These are phyloP conservation scores for Melastoma candidum DNA, from an alignment of 441 rosid genomes.

Conservation along the genomic window DNA sequence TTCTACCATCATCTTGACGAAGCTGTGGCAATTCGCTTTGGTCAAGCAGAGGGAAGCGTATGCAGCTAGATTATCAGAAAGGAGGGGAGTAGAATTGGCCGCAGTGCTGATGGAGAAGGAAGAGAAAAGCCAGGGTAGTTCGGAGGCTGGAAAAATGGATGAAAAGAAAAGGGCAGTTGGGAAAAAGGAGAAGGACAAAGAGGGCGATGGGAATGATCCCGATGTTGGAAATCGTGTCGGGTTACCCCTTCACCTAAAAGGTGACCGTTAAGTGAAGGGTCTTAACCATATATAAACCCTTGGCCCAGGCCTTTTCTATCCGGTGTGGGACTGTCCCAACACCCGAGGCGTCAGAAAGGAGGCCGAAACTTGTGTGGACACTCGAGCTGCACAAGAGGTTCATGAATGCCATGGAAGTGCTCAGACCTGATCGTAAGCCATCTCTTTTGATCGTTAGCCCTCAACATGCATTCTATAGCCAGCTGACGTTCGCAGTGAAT, in stretches of 20 bases:
- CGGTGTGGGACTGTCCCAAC: too few relatives aligned
- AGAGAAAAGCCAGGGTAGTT: constrained; percentile 2
- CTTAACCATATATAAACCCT: too few relatives aligned
- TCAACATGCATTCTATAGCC: not conserved
- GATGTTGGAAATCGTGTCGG: too few relatives aligned
- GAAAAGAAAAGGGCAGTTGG: constrained; percentile 12
- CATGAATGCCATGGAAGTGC: constrained; percentile 21
- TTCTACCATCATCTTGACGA: constrained; percentile 17
- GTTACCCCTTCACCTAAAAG: too few relatives aligned
- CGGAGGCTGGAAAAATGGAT: not conserved
- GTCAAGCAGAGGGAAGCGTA: constrained; percentile 9
- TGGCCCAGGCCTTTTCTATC: too few relatives aligned
- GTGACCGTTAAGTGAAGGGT: too few relatives aligned
- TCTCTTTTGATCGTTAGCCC: not conserved
- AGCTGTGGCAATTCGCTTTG: constrained; percentile 37
- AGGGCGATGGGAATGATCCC: constrained; percentile 5
- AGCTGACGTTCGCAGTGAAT: not conserved
- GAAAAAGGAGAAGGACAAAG: constrained; percentile 6
- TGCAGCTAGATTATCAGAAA: not conserved
- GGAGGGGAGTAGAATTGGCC: constrained; percentile 2
- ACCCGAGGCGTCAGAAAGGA: too few relatives aligned
- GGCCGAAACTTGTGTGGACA: constrained; percentile 31
- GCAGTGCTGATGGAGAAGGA: not conserved
- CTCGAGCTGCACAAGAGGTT: constrained; percentile 29
- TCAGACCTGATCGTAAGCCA: constrained; percentile 34